These are phyloP conservation scores for Urochloa ruziziensis DNA, from an alignment of 176 grass and related monocot genomes.

Conservation along the genomic window DNA sequence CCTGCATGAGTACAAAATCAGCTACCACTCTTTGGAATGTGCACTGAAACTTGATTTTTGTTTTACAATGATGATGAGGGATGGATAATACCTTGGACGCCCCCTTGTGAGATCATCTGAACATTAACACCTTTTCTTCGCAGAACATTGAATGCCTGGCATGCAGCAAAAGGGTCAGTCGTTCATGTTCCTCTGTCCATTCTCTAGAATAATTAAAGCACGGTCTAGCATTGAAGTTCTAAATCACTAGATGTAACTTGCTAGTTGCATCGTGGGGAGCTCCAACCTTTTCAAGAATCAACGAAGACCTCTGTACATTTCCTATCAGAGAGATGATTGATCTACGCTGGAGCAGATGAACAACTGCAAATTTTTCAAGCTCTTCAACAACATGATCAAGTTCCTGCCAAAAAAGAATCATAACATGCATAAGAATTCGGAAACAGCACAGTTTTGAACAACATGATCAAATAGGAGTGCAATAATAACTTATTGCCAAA, in stretches of 20 bases:
- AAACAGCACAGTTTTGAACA: not conserved
- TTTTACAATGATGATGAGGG: not conserved
- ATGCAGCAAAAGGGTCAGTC: not conserved
- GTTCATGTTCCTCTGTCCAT: not conserved
- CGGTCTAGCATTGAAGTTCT: not conserved
- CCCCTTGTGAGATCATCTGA: constrained; percentile 98
- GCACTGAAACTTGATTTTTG: not conserved
- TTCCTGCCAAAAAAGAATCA: constrained; percentile 46
- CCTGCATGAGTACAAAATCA: constrained; percentile 31
- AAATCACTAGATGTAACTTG: not conserved
- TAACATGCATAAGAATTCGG: not conserved
- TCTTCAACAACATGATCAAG: constrained; percentile 86
- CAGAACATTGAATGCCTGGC: constrained; percentile 81
- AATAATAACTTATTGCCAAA: not conserved
- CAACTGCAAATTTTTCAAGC: constrained; percentile 81
- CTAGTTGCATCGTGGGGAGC: not conserved
- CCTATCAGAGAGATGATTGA: constrained; percentile 93
- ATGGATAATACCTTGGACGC: constrained; percentile 83
- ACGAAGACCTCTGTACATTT: constrained; percentile 78
- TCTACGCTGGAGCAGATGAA: constrained; percentile 78
- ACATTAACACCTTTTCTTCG: constrained; percentile 81
- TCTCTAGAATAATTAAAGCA: not conserved
- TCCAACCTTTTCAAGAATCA: constrained; percentile 89
- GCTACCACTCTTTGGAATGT: not conserved
- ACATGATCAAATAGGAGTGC: not conserved